A percentile compares a stretch with the other conserved stretches of the same genome.
Conservation (phyloP, 2,329 filamentous ascomycete genomes). For the Cytospora paraplurivora region DNA sequence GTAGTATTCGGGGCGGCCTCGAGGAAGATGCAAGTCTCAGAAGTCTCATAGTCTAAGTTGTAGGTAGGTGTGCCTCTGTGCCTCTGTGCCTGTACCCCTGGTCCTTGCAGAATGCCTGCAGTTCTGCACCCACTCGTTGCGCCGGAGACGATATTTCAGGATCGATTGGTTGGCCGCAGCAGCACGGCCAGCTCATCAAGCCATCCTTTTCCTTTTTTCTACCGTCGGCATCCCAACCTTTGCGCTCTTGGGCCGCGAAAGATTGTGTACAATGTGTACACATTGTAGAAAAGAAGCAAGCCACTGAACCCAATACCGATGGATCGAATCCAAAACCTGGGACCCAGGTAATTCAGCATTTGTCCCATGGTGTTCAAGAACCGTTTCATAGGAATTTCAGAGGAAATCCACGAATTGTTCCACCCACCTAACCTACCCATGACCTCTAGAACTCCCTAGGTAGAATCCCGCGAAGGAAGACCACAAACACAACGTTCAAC, state of each 20-base stretch:
- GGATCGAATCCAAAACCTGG: background rate
- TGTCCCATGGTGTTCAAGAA: no score
- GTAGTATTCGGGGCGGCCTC: no score
- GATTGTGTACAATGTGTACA: background rate
- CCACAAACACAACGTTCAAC: background rate
- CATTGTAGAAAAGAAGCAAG: background rate
- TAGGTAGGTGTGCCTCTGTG: slow-evolving; percentile 1
- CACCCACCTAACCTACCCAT: no score
- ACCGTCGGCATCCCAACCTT: slow-evolving; percentile 36
- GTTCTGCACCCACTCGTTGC: slow-evolving; percentile 33
- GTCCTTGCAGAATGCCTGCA: slow-evolving; percentile 23
- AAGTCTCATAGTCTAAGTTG: slow-evolving; percentile 3
- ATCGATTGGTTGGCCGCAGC: slow-evolving; percentile 36
- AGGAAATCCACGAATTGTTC: no score
- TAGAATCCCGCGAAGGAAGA: background rate
- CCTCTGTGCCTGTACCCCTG: slow-evolving; percentile 15
- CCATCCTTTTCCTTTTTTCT: slow-evolving; percentile 28
- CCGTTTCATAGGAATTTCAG: no score
- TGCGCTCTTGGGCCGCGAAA: slow-evolving; percentile 13
- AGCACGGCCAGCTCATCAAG: slow-evolving; percentile 40
- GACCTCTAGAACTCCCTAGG: background rate
- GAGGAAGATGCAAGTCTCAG: background rate
- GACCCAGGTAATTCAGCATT: no score
- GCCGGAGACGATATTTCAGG: slow-evolving; percentile 31
- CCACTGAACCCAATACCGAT: background rate